Percentiles rank a stretch among this genome's conserved stretches.
Evolutionary conservation across 2,329 filamentous ascomycete genomes (phyloP).

Genomic region (Xylaria sp.): DNA sequence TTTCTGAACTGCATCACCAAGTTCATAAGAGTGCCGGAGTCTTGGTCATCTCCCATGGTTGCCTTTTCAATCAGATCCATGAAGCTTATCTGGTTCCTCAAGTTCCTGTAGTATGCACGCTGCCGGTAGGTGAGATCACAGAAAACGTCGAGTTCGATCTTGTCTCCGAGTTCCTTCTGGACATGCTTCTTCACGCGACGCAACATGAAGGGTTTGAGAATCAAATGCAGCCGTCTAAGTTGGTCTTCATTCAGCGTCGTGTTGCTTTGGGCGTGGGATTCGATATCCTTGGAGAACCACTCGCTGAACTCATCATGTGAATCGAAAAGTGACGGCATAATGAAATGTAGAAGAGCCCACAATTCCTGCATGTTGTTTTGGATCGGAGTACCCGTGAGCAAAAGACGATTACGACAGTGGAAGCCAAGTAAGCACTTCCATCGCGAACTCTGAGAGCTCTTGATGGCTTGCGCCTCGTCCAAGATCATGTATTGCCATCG

Average conservation of each 20-base stretch:
- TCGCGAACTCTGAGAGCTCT: slow-evolving; percentile 93
- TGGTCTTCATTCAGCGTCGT: slow-evolving; percentile 99
- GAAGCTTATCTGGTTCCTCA: slow-evolving; percentile 97
- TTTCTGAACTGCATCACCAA: slow-evolving; percentile 99
- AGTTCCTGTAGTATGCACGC: slow-evolving; percentile 88
- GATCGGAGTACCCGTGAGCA: slow-evolving; percentile 96
- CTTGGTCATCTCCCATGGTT: slow-evolving; percentile 90
- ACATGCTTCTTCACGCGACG: slow-evolving; percentile 99
- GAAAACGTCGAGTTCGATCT: slow-evolving; percentile 96
- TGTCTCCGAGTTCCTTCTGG: slow-evolving; percentile 98
- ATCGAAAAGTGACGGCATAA: slow-evolving; percentile 99
- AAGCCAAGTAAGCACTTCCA: slow-evolving; percentile 97
- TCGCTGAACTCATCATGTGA: slow-evolving; percentile 93
- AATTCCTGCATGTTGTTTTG: slow-evolving; percentile 99
- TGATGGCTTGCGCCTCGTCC: slow-evolving; percentile 98
- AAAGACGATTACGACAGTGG: slow-evolving; percentile 91
- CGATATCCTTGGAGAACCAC: slow-evolving; percentile 96
- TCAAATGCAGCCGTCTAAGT: slow-evolving; percentile 96
- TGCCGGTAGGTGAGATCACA: slow-evolving; percentile 97
- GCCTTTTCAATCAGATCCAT: slow-evolving; percentile 99
- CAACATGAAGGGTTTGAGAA: slow-evolving; percentile 99
- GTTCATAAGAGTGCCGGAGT: slow-evolving; percentile 97
- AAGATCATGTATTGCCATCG: slow-evolving; percentile 99
- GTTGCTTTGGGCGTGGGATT: slow-evolving; percentile 97
- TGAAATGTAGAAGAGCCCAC: slow-evolving; percentile 98